Evolutionary conservation across 495 filamentous ascomycete genomes (phyloP).

Genomic region (Penicillium roqueforti): DNA sequence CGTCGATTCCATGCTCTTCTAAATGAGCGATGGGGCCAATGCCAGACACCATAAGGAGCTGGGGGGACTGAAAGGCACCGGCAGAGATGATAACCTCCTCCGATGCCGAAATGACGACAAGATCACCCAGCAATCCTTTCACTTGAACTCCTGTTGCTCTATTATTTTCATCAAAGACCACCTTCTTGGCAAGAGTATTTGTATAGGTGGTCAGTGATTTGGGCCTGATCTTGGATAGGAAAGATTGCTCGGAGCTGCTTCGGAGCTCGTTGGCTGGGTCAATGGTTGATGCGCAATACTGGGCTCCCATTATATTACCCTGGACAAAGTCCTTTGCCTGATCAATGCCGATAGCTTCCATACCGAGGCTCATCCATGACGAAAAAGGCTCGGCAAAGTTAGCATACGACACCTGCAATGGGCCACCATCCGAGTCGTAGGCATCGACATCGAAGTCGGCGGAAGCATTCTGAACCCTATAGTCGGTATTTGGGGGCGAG

Average conservation of each 20-base stretch:
- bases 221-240: slow-evolving; percentile 20
- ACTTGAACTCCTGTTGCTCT: slow-evolving; percentile 11
- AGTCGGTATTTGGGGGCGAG: slow-evolving; percentile 44
- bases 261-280: slow-evolving; percentile 29
- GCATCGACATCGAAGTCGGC: slow-evolving; percentile 37
- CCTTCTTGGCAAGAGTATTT: slow-evolving; percentile 2
- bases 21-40: slow-evolving; percentile 38
- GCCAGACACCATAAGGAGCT: slow-evolving; percentile 48
- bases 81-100: slow-evolving; percentile 48
- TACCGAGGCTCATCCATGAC: slow-evolving; percentile 33
- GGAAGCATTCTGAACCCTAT: slow-evolving; percentile 40
- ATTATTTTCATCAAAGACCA: slow-evolving; percentile 3
- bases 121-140: slow-evolving; percentile 20
- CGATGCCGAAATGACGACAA: slow-evolving; percentile 30
- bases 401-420: slow-evolving; percentile 49
- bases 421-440: slow-evolving; percentile 31
- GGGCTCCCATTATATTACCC: slow-evolving; percentile 37
- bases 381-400: slow-evolving; percentile 45
- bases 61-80: slow-evolving; percentile 21
- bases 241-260: slow-evolving; percentile 36
- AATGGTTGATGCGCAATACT: slow-evolving; percentile 41
- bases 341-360: slow-evolving; percentile 40
- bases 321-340: slow-evolving; percentile 35
- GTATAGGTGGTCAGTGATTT: background rate
- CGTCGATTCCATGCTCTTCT: slow-evolving; percentile 30